Evolutionary conservation across 805 yeast species (phyloP).

Genomic region (Metschnikowia chrysomelidarum): DNA sequence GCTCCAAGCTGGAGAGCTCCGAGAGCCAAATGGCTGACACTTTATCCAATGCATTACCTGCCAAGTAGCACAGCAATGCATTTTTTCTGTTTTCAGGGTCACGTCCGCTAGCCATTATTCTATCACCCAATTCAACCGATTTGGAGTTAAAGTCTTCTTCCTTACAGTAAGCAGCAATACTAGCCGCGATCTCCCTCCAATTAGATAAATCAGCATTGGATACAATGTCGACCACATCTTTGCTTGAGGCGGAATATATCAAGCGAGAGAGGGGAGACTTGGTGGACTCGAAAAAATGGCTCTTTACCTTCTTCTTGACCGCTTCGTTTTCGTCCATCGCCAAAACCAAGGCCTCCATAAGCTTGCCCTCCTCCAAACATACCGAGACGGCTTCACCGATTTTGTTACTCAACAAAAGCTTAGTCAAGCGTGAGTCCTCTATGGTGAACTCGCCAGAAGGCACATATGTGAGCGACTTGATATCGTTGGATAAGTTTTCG

Average conservation of each 20-base stretch:
- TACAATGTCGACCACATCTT: constrained; percentile 65
- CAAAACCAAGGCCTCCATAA: constrained; percentile 78
- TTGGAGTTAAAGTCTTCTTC: constrained; percentile 51
- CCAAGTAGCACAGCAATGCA: constrained; percentile 75
- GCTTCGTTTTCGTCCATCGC: constrained; percentile 64
- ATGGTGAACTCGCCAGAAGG: constrained; percentile 58
- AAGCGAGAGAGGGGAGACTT: constrained; percentile 66
- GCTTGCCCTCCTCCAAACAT: constrained; percentile 59
- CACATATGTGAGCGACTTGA: constrained; percentile 23
- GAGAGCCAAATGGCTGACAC: constrained; percentile 80
- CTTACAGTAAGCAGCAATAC: constrained; percentile 48
- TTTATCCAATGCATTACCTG: constrained; percentile 78
- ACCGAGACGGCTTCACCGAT: constrained; percentile 63
- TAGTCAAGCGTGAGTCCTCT: constrained; percentile 34
- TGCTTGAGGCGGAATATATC: constrained; percentile 60
- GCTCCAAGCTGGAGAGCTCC: constrained; percentile 53
- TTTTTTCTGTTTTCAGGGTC: constrained; percentile 52
- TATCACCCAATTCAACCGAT: constrained; percentile 72
- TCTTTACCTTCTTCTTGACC: constrained; percentile 64
- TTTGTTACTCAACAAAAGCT: constrained; percentile 57
- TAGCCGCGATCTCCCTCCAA: constrained; percentile 81
- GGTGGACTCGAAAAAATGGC: constrained; percentile 64
- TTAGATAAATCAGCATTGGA: constrained; percentile 70
- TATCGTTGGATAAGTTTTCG: constrained; percentile 32
- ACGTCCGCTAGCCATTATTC: constrained; percentile 43